Conservation (phyloP, 371 early-diverging fungal genomes). For the Umbelopsis sp. region DNA sequence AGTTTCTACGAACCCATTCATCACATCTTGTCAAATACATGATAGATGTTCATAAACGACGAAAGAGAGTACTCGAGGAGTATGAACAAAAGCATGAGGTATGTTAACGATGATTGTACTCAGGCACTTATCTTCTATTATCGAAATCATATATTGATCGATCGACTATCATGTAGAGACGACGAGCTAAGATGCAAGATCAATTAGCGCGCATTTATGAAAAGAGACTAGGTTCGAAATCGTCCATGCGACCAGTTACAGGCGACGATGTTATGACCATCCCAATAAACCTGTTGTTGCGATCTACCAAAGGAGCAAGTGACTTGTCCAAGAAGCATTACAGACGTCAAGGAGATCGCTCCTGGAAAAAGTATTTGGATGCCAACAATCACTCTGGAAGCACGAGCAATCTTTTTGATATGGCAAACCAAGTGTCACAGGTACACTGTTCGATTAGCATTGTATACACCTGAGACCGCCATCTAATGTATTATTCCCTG, state of each 20-base stretch:
- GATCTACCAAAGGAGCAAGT: slow-evolving; percentile 7
- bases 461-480: no score
- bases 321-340: not conserved
- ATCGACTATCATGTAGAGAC: slow-evolving; percentile 22
- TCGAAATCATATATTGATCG: not conserved
- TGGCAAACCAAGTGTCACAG: no score
- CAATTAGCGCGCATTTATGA: slow-evolving; percentile 42
- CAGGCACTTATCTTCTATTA: not conserved
- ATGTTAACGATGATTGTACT: slow-evolving; percentile 20
- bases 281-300: not conserved
- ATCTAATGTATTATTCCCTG: not conserved
- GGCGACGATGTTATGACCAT: slow-evolving; percentile 2
- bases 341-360: not conserved
- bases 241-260: slow-evolving; percentile 25
- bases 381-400: not conserved
- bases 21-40: slow-evolving; percentile 51
- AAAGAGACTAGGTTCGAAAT: slow-evolving; percentile 38
- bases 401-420: not conserved
- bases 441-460: no score
- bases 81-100: slow-evolving; percentile 47
- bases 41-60: slow-evolving; percentile 43
- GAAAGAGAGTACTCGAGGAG: slow-evolving; percentile 40
- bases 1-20: slow-evolving; percentile 32
- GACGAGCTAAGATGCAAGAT: slow-evolving; percentile 35
- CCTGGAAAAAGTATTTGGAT: not conserved